These are phyloP conservation scores for Parastagonospora avenae DNA, from an alignment of 2,329 filamentous ascomycete genomes.

Conservation along the genomic window DNA sequence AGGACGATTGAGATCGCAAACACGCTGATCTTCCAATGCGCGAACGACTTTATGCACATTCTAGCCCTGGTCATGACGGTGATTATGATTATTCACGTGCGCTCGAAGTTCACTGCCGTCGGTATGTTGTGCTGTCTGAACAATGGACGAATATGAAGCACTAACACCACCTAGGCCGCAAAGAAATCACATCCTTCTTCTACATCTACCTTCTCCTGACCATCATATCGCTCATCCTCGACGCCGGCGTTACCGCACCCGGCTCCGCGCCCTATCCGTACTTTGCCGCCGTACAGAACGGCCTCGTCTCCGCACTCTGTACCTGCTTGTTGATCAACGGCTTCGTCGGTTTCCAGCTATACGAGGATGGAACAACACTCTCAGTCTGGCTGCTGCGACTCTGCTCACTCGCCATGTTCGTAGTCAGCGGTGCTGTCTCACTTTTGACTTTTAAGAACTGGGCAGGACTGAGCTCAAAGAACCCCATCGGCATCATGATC, in stretches of 20 bases:
- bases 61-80: conserved; percentile 88
- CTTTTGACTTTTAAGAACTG: conserved; percentile 92
- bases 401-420: conserved; percentile 79
- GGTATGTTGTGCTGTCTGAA: conserved; percentile 61
- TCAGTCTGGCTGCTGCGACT: conserved; percentile 91
- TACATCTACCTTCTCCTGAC: conserved; percentile 94
- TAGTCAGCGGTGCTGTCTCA: conserved; percentile 83
- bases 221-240: conserved; percentile 84
- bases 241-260: conserved; percentile 89
- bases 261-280: conserved; percentile 83
- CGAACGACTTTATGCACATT: conserved; percentile 91
- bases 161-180: conserved; percentile 58
- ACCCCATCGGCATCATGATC: conserved; percentile 87
- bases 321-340: conserved; percentile 94
- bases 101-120: conserved; percentile 97
- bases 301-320: conserved; percentile 81
- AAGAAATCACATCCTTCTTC: conserved; percentile 87
- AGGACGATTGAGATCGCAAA: conserved; percentile 95
- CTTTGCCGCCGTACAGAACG: conserved; percentile 86
- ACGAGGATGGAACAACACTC: conserved; percentile 92
- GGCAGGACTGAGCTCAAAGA: conserved; percentile 82
- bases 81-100: conserved; percentile 95
- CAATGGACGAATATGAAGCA: conserved; percentile 60
- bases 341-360: conserved; percentile 97
- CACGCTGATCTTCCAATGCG: conserved; percentile 96